Conservation (phyloP, 2,329 filamentous ascomycete genomes). For the Penicillium crustosum region DNA sequence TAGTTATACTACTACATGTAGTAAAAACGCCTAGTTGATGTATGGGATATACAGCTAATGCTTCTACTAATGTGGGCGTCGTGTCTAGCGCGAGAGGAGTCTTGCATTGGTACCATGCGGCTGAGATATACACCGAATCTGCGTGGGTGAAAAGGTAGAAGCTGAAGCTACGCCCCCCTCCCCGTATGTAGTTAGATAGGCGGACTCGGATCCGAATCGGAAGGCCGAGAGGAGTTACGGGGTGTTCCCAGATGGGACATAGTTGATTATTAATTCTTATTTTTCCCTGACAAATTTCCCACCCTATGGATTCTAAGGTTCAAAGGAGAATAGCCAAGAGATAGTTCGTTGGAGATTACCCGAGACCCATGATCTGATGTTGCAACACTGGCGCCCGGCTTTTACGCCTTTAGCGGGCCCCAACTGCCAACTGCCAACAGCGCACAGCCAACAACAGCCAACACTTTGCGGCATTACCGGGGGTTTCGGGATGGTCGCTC, state of each 20-base stretch:
- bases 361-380: constrained; percentile 5
- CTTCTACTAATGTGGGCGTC: background rate
- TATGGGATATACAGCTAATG: background rate
- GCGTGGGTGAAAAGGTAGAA: background rate
- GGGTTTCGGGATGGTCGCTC: background rate
- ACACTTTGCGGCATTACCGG: background rate
- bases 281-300: background rate
- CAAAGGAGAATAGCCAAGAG: background rate
- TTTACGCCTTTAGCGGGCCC: background rate
- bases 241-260: background rate
- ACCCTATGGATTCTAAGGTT: background rate
- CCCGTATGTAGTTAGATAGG: background rate
- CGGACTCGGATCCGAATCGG: constrained; percentile 3
- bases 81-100: constrained; percentile 1
- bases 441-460: background rate
- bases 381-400: constrained; percentile 5
- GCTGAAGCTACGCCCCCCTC: background rate
- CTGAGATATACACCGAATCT: constrained; percentile 2
- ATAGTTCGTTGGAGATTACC: constrained; percentile 1
- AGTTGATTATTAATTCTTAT: background rate
- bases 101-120: background rate
- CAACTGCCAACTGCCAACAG: background rate
- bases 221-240: background rate
- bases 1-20: background rate
- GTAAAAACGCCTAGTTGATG: background rate